Evolutionary conservation across 768 basidiomycete genomes (phyloP), one percentile per base, ranked within the genome.

Genomic region (Pulveroboletus frians): DNA sequence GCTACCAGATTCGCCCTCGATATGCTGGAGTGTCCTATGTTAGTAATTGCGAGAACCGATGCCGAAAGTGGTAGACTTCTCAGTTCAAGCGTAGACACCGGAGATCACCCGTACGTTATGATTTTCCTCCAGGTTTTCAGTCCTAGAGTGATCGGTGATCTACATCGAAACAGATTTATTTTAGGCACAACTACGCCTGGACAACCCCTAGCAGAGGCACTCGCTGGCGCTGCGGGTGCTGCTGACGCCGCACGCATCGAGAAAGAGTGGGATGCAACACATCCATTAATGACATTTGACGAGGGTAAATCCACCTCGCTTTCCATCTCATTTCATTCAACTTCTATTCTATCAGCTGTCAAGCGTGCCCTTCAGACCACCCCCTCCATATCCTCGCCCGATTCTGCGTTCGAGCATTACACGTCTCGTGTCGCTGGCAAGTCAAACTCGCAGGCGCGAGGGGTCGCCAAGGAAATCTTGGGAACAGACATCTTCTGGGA

Each of bases 1-100:
- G 81, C 93, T 10, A 77, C 91, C 26, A 84, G 92, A 17, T 91
- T 94, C 73, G 92, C 95, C 71, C 78, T 92, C 50, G 94, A 97
- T 67, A 74, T 97, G 50, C 75, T 96, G 60, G 86, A 89, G 63
- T 85, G 84, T 49, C 87, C 88, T 4, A 89, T 91, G 83, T 78
- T 92, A 35, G 70, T 92, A 54, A 91, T 97, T 52, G 92, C 92
- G 10, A 84, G 94, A 43, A 94, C 93, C 1, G 94, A 97, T 65
- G 84, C 92, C 18, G 90, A 95, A 67, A 88, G 85, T 15, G 90
- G 79, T 38, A 86, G 83, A 65, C 80, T 95, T 31, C 76, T 97
- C 49, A 86, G 88, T 6, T 88, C 86, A 20, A 91, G 84, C 43
- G 76, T 95, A 27, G 94, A 96, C 62, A 67, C 79, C 40, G 73